Conservation (phyloP, 2,329 filamentous ascomycete genomes). For the Nemania abortiva region DNA sequence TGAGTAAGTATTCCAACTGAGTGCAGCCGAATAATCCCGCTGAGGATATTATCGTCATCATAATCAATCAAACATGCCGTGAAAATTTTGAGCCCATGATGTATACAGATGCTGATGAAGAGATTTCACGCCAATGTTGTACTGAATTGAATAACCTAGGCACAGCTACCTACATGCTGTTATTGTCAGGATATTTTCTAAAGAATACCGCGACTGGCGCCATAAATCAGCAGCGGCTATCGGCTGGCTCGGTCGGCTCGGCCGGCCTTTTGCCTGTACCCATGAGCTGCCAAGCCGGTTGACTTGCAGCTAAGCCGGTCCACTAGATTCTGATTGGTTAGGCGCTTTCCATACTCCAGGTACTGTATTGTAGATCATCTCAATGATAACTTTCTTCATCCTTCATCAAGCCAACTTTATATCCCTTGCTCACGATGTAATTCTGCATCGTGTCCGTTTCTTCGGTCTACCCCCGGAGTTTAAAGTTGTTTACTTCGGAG, state of each 20-base stretch:
- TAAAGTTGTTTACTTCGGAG: background rate
- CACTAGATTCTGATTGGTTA: conserved; percentile 5
- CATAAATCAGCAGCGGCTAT: conserved; percentile 9
- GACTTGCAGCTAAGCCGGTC: conserved; percentile 32
- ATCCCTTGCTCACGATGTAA: background rate
- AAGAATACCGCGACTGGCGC: background rate
- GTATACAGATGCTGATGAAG: too few relatives aligned
- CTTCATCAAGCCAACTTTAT: background rate
- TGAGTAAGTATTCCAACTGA: background rate
- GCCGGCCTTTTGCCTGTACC: conserved; percentile 14
- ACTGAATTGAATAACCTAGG: too few relatives aligned
- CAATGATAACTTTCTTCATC: background rate
- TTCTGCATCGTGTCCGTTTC: background rate
- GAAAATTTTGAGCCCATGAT: too few relatives aligned
- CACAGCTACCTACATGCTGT: too few relatives aligned
- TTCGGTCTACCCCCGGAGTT: too few relatives aligned
- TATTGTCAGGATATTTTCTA: too few relatives aligned
- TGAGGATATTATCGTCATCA: background rate
- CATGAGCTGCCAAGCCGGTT: conserved; percentile 29
- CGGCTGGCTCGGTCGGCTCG: conserved; percentile 33
- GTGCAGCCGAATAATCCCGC: background rate
- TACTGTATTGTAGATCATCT: conserved; percentile 11
- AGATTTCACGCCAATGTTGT: background rate
- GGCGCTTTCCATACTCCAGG: background rate
- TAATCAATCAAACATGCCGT: background rate